Conservation (phyloP, 163 green algal genomes). For the Prototheca stagnorum region DNA sequence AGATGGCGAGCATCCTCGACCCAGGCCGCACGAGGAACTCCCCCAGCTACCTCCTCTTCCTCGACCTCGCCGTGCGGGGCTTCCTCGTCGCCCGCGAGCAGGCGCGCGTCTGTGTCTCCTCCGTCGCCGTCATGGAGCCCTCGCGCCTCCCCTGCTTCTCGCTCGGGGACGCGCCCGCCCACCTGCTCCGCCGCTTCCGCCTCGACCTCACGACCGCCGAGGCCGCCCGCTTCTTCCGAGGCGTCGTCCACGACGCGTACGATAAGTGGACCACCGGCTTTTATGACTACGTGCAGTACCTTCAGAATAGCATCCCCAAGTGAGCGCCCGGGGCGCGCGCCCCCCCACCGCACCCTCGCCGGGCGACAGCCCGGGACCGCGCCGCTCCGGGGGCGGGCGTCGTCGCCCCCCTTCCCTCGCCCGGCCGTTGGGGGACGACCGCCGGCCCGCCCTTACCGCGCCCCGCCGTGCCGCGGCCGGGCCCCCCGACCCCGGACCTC, state of each 20-base stretch:
- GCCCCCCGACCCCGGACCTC: no score
- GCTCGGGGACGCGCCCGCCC: constrained; percentile 51
- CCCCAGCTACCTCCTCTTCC: constrained; percentile 48
- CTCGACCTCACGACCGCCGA: constrained; percentile 63
- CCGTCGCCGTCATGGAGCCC: constrained; percentile 68
- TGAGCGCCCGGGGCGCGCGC: not conserved
- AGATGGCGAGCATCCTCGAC: constrained; percentile 95
- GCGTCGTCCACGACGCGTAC: constrained; percentile 64
- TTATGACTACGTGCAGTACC: constrained; percentile 24
- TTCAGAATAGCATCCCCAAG: constrained; percentile 36
- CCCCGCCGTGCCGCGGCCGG: no score
- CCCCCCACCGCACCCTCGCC: no score
- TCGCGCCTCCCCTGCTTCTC: constrained; percentile 84
- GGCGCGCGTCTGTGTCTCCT: constrained; percentile 59
- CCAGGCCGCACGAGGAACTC: constrained; percentile 45
- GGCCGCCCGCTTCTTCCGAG: constrained; percentile 72
- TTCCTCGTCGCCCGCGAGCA: constrained; percentile 64
- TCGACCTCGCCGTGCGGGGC: constrained; percentile 57
- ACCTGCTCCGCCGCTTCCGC: constrained; percentile 66
- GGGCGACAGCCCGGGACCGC: no score
- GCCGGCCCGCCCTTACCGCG: no score
- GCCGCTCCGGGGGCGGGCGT: no score
- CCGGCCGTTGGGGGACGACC: no score
- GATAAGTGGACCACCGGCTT: constrained; percentile 85
- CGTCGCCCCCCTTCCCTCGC: no score